phyloP scores from a whole-genome alignment of 1,284 basidiomycete species.

The Rhodotorula sp. region DNA sequence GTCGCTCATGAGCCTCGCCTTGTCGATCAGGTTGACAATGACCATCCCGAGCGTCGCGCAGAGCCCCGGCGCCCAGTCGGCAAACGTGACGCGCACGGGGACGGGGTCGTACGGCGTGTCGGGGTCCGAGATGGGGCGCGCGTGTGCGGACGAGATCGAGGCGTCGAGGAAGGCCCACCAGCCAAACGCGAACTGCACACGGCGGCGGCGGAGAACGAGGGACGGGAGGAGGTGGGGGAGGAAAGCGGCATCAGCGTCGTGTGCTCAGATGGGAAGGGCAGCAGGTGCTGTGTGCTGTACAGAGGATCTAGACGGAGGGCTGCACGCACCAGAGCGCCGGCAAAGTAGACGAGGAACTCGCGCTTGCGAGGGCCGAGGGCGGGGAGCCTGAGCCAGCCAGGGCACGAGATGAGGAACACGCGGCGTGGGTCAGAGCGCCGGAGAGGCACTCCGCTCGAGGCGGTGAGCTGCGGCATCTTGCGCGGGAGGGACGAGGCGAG shows the following conservation, averaged over 20 bases:
- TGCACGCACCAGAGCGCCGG: constrained; percentile 73
- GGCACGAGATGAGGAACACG: constrained; percentile 45
- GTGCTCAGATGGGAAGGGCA: too few relatives aligned
- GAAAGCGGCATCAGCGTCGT: not conserved
- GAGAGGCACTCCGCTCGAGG: constrained; percentile 17
- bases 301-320: too few relatives aligned
- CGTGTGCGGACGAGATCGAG: constrained; percentile 68
- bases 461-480: not conserved
- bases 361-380: constrained; percentile 56
- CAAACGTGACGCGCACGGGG: constrained; percentile 71
- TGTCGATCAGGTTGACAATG: constrained; percentile 92
- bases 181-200: constrained; percentile 77
- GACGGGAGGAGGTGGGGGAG: not conserved
- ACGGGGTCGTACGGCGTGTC: constrained; percentile 63
- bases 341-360: constrained; percentile 83
- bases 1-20: constrained; percentile 80
- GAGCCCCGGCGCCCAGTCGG: constrained; percentile 91
- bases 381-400: constrained; percentile 19
- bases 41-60: constrained; percentile 92
- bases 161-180: constrained; percentile 98
- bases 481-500: not conserved
- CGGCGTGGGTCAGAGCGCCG: constrained; percentile 40
- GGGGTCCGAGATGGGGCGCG: constrained; percentile 54
- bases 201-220: not conserved
- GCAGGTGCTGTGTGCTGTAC: not conserved